These are phyloP conservation scores for Kitagawia praeruptora DNA, from an alignment of 129 eudicot genomes.

Conservation along the genomic window DNA sequence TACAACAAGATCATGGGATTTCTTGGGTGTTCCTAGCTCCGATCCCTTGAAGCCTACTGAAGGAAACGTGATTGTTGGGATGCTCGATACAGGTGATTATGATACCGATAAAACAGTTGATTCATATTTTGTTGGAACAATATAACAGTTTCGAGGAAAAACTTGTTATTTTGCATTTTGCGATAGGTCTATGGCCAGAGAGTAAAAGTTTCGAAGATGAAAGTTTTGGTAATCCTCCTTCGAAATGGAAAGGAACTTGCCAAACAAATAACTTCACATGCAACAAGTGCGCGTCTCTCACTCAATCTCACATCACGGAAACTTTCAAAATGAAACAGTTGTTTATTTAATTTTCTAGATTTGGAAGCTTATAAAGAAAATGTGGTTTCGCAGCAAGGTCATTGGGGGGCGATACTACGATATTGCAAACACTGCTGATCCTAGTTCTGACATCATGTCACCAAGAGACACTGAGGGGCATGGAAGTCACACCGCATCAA, in stretches of 20 bases:
- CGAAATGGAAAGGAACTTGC: constrained; percentile 22
- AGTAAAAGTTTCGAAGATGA: constrained; percentile 19
- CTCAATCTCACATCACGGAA: too few species aligned
- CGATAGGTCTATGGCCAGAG: constrained; percentile 30
- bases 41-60: not conserved
- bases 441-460: constrained; percentile 5
- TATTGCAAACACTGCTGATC: not conserved
- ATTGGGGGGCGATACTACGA: constrained; percentile 29
- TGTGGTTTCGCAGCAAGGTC: constrained; percentile 20
- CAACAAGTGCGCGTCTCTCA: constrained; percentile 13
- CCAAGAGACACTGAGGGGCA: constrained; percentile 26
- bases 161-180: not conserved
- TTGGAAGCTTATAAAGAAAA: not conserved
- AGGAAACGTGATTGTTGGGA: constrained; percentile 7
- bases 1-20: constrained; percentile 22
- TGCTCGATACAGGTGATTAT: constrained; percentile 11
- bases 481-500: constrained; percentile 28
- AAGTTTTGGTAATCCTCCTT: constrained; percentile 12
- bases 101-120: not conserved
- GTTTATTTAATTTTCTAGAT: not conserved
- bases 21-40: constrained; percentile 1
- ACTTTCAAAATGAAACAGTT: not conserved
- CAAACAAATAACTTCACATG: constrained; percentile 16
- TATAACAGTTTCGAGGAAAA: too few species aligned
- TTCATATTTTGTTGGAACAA: not conserved